Base-by-base conservation (phyloP, 257 asterid genomes). In the Nicotiana tabacum region DNA sequence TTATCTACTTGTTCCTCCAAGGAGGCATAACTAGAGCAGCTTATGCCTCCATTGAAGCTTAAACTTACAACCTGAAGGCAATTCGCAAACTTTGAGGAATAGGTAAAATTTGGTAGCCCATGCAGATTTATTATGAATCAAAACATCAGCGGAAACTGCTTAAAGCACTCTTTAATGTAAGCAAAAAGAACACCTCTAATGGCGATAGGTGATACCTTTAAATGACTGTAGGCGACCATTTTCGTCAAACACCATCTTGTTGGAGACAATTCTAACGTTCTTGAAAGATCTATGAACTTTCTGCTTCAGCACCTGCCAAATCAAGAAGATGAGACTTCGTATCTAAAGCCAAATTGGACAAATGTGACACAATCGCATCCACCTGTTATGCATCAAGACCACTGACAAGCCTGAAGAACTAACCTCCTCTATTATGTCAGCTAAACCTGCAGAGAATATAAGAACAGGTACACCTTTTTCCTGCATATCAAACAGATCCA, bases 391-490 rank as follows among this genome's bases (percentile, higher is more conserved):
- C 74, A 58, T 86, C 82, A 70, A 76, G 33, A 9, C 30, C 56
- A 35, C 62, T 18, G 77, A 67, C n/a, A 83, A 78, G 82, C 66
- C 43, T 66, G 66, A 82, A 85, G 74, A 78, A 72, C 92, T 88
- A 69, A 92, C 98, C 98, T 95, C 98, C 91, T 95, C 98, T 87
- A 95, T 95, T 84, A 93, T 93, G 87, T 95, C 98, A 4, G 98
- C 98, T 51, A 95, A 94, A 64, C 98, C 98, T 82, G 98, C 97
- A 78, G 98, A 95, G 92, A 95, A 93, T 83, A 95, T 91, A 86
- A 95, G 99, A 85, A 95, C 87, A 5, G 98, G 99, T 77, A 92
- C 92, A 86, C 88, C 88, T 88, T 77, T 88, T 83, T 88, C 94
- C 99, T 95, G 93, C 92, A 88, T 43, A 24, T 17, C 60, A 72